phyloP scores from a whole-genome alignment of 768 basidiomycete genomes.

The Leccinum arenicola region DNA sequence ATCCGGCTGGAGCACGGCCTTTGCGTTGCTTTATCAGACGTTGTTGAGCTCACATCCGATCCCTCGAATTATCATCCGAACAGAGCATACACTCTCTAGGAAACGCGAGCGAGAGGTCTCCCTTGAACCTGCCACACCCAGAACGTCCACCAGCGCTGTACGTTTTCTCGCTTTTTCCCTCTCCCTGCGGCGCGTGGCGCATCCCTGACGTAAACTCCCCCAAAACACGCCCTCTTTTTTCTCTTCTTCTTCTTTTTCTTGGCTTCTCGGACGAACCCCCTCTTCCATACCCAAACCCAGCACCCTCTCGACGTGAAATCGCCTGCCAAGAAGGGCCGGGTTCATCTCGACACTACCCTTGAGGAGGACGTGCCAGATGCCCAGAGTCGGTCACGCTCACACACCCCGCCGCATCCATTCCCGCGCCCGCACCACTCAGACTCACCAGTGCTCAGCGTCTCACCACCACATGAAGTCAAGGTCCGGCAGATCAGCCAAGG shows the following conservation, averaged over 20 bases:
- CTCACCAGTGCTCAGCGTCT: conserved; percentile 40
- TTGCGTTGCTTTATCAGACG: conserved; percentile 25
- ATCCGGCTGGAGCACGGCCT: conserved; percentile 18
- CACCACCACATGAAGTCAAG: conserved; percentile 79
- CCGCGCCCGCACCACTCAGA: conserved; percentile 21
- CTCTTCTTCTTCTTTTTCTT: neutral
- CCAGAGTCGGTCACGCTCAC: conserved; percentile 42
- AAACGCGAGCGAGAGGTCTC: conserved; percentile 82
- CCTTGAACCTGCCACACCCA: conserved; percentile 60
- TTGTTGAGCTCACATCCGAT: conserved; percentile 23
- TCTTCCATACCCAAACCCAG: conserved; percentile 20
- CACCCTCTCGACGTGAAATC: conserved; percentile 45
- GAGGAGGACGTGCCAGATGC: neutral
- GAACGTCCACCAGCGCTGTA: conserved; percentile 34
- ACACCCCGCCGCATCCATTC: conserved; percentile 46
- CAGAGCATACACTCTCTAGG: conserved; percentile 50
- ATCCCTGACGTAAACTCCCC: conserved; percentile 29
- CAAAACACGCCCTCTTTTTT: conserved; percentile 17
- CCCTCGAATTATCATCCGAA: neutral
- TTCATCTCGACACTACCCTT: conserved; percentile 45
- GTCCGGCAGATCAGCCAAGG: conserved; percentile 77
- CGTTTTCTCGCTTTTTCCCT: conserved; percentile 30
- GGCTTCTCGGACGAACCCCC: neutral
- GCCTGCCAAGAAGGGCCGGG: conserved; percentile 76
- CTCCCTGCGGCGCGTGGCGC: conserved; percentile 10